Conservation (phyloP, 2,329 filamentous ascomycete species). For the Pestalotiopsis sp. region DNA sequence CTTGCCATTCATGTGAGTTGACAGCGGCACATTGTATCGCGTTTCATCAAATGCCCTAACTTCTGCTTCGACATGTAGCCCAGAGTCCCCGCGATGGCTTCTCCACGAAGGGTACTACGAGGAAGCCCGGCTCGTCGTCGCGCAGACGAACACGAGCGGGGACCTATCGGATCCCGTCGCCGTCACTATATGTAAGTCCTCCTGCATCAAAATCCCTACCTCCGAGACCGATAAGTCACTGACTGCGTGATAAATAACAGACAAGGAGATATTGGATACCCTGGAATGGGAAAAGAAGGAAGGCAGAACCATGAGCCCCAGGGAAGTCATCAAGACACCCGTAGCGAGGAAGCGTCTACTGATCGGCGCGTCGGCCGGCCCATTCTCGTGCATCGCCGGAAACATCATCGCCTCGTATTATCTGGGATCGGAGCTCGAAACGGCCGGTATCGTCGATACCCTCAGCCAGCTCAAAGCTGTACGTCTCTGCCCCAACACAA, state of each 20-base stretch:
- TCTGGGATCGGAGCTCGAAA: slow-evolving; percentile 39
- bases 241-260: not conserved
- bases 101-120: slow-evolving; percentile 40
- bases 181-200: slow-evolving; percentile 26
- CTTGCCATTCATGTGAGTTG: slow-evolving; percentile 39
- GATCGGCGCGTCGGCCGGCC: slow-evolving; percentile 37
- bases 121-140: slow-evolving; percentile 40
- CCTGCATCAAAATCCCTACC: slow-evolving; percentile 14
- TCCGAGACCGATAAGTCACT: not conserved
- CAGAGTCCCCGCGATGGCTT: slow-evolving; percentile 48
- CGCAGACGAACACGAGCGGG: slow-evolving; percentile 43
- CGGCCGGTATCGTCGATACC: slow-evolving; percentile 41
- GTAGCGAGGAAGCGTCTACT: slow-evolving; percentile 39
- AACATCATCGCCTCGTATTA: slow-evolving; percentile 45
- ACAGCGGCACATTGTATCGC: too few relatives aligned
- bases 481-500: slow-evolving; percentile 3
- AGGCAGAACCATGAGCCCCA: slow-evolving; percentile 37
- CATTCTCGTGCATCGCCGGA: slow-evolving; percentile 37
- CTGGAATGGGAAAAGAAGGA: slow-evolving; percentile 47
- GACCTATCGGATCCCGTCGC: slow-evolving; percentile 39
- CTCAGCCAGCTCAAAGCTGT: slow-evolving; percentile 39
- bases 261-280: slow-evolving; percentile 47
- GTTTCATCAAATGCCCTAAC: too few relatives aligned
- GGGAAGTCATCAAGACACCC: slow-evolving; percentile 40
- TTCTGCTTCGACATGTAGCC: slow-evolving; percentile 17